These are phyloP conservation scores for Tricholoma saponaceum DNA, from an alignment of 768 basidiomycete genomes.

Conservation along the genomic window DNA sequence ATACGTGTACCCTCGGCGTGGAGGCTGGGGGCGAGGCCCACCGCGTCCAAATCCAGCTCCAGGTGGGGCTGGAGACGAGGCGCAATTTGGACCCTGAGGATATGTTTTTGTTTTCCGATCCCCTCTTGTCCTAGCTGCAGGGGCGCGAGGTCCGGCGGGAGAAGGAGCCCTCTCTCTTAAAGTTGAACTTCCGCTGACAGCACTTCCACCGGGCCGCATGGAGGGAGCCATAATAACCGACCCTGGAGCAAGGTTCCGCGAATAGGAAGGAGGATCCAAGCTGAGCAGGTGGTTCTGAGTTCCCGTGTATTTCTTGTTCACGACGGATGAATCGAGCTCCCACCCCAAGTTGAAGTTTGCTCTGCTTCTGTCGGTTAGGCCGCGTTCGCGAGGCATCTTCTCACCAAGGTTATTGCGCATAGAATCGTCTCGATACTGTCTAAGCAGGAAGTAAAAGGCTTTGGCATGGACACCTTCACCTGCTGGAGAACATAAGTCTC, in stretches of 20 bases:
- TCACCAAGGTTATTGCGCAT: constrained; percentile 43
- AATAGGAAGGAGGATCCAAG: constrained; percentile 9
- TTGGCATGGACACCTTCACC: constrained; percentile 76
- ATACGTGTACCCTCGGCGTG: constrained; percentile 36
- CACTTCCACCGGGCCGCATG: constrained; percentile 16
- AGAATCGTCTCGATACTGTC: constrained; percentile 65
- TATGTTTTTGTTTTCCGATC: constrained; percentile 6
- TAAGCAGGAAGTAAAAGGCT: constrained; percentile 84
- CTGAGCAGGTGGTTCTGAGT: constrained; percentile 15
- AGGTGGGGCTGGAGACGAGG: not conserved
- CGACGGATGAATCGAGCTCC: constrained; percentile 29
- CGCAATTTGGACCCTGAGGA: not conserved
- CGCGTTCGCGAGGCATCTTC: constrained; percentile 24
- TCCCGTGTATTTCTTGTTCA: constrained; percentile 27
- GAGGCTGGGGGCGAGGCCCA: constrained; percentile 28
- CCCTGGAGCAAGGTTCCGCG: constrained; percentile 16
- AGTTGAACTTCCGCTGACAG: constrained; percentile 9
- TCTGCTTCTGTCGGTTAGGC: constrained; percentile 20
- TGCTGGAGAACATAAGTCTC: constrained; percentile 65
- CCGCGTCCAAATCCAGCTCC: constrained; percentile 11
- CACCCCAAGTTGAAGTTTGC: constrained; percentile 35
- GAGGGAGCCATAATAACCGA: constrained; percentile 15
- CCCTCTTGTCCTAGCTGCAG: constrained; percentile 16
- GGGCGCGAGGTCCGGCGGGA: constrained; percentile 48
- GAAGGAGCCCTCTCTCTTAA: constrained; percentile 42